These are phyloP conservation scores for Arachis hypogaea DNA, from an alignment of 306 rosid species.

Conservation along the genomic window DNA sequence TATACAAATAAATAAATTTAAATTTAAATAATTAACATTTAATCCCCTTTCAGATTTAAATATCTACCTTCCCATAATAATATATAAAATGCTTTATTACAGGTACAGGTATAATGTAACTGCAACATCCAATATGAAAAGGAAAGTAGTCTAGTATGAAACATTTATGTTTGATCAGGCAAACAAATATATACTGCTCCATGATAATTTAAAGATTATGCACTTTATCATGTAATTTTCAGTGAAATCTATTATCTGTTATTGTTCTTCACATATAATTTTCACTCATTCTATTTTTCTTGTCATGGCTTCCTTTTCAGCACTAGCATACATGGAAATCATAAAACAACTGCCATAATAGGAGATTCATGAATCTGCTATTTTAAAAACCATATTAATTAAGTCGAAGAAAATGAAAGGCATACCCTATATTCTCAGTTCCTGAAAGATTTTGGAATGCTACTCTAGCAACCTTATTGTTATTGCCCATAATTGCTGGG, in stretches of 20 bases:
- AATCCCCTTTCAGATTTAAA: no score
- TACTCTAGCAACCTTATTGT: conserved; percentile 70
- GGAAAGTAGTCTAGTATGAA: conserved; percentile 39
- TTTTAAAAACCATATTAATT: conserved; percentile 13
- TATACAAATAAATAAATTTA: no score
- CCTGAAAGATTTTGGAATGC: conserved; percentile 98
- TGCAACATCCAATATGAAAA: conserved; percentile 58
- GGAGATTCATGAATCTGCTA: conserved; percentile 1
- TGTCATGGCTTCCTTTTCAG: no score
- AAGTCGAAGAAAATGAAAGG: conserved; percentile 24
- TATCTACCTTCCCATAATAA: neutral
- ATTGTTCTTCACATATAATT: neutral
- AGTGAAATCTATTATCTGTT: neutral
- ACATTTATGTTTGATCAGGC: conserved; percentile 31
- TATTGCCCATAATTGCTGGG: conserved; percentile 85
- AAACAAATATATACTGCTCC: conserved; percentile 33
- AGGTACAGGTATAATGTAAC: conserved; percentile 92
- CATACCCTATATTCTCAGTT: conserved; percentile 93
- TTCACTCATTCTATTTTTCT: neutral
- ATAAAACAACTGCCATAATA: conserved; percentile 14
- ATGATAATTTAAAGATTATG: conserved; percentile 33
- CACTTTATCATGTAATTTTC: conserved; percentile 26
- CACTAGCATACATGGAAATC: neutral
- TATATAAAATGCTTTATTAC: conserved; percentile 87
- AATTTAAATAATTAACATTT: no score